A percentile compares a stretch with the other conserved stretches of the same genome.
Conservation (phyloP, 2,329 filamentous ascomycete species). For the Trichoderma koningiopsis region DNA sequence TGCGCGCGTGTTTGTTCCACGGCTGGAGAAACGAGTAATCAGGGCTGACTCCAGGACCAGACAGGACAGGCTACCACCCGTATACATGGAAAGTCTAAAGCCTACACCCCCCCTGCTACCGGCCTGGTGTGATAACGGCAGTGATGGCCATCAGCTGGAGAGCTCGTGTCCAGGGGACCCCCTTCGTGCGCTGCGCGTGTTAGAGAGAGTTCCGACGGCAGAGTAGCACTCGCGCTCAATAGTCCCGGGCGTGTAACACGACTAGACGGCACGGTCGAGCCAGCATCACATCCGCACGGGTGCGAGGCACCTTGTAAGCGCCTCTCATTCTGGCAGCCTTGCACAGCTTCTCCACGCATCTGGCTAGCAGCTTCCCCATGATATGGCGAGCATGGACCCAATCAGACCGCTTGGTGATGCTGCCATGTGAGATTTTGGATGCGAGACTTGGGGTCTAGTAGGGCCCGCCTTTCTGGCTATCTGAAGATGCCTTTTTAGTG, state of each 20-base stretch:
- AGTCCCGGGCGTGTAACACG: constrained; percentile 18
- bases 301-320: not conserved
- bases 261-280: constrained; percentile 2
- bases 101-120: not conserved
- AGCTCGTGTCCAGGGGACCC: not conserved
- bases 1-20: not conserved
- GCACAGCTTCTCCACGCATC: constrained; percentile 19
- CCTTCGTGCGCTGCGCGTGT: not conserved
- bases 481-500: constrained; percentile 14
- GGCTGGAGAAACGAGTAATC: not conserved
- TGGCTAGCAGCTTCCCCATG: constrained; percentile 9
- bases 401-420: constrained; percentile 11
- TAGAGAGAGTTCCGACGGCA: not conserved
- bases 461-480: constrained; percentile 6
- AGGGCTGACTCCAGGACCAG: constrained; percentile 10
- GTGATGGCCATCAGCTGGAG: constrained; percentile 4
- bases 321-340: constrained; percentile 16
- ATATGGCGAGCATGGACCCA: not conserved
- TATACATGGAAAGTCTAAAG: not conserved
- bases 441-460: constrained; percentile 17
- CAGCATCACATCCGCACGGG: constrained; percentile 3
- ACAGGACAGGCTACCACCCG: not conserved
- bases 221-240: constrained; percentile 18
- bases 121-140: not conserved
- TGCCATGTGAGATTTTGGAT: constrained; percentile 26